A percentile compares a stretch with the other conserved stretches of the same genome.
Conservation (phyloP, 805 yeast species). For the Wickerhamiella hasegawae region DNA sequence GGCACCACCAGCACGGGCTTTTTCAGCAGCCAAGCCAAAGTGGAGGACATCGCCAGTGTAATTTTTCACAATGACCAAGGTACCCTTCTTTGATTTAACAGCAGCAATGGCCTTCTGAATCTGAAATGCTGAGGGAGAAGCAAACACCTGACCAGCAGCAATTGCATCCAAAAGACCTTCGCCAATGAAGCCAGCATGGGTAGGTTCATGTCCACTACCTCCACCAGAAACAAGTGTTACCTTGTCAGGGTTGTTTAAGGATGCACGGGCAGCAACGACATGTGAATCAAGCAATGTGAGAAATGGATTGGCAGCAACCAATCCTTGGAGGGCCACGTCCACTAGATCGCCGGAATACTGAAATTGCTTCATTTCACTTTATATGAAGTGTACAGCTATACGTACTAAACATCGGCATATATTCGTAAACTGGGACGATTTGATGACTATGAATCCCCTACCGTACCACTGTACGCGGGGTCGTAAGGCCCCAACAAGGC, state of each 20-base stretch:
- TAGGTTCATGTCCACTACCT: slow-evolving; percentile 92
- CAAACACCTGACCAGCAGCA: slow-evolving; percentile 68
- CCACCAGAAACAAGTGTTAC: slow-evolving; percentile 78
- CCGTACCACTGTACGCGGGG: too few relatives aligned
- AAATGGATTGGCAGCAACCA: slow-evolving; percentile 4
- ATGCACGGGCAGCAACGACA: slow-evolving; percentile 3
- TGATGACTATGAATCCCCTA: too few relatives aligned
- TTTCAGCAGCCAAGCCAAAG: slow-evolving; percentile 81
- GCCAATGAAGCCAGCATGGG: slow-evolving; percentile 86
- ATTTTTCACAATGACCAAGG: slow-evolving; percentile 69
- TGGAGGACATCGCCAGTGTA: slow-evolving; percentile 91
- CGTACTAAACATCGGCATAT: too few relatives aligned
- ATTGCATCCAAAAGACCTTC: slow-evolving; percentile 73
- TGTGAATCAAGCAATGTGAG: slow-evolving; percentile 2
- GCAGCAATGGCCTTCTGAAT: slow-evolving; percentile 57
- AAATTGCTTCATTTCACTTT: slow-evolving; percentile 6
- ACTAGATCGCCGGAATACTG: slow-evolving; percentile 4
- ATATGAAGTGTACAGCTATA: too few relatives aligned
- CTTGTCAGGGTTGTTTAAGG: slow-evolving; percentile 23
- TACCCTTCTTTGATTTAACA: slow-evolving; percentile 40
- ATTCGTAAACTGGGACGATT: too few relatives aligned
- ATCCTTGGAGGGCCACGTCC: slow-evolving; percentile 3
- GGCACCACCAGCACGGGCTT: slow-evolving; percentile 66
- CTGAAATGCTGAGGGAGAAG: slow-evolving; percentile 89
- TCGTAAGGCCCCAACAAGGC: too few relatives aligned